Evolutionary conservation across 2,329 filamentous ascomycete species (phyloP).

Genomic region (Colletotrichum navitas): DNA sequence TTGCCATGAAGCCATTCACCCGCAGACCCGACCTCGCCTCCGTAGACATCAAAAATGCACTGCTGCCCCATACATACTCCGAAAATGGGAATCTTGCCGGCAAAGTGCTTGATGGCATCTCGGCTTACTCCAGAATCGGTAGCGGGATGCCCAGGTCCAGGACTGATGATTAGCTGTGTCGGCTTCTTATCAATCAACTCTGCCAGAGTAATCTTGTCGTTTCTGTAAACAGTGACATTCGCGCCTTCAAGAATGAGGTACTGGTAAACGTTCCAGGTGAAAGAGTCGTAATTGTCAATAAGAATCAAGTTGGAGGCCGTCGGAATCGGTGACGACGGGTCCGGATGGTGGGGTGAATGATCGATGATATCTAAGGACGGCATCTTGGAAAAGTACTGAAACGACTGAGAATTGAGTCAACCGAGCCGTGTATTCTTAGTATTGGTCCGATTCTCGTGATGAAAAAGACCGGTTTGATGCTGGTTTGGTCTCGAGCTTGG

Average conservation of each 20-base stretch:
- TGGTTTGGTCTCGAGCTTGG: slow-evolving; percentile 5
- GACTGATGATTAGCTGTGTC: slow-evolving; percentile 94
- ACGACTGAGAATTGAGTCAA: slow-evolving; percentile 4
- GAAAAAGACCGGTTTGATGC: not conserved
- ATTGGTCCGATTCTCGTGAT: not conserved
- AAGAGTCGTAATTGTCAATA: slow-evolving; percentile 99
- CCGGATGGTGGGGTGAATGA: slow-evolving; percentile 88
- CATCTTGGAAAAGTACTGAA: slow-evolving; percentile 55
- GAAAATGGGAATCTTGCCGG: slow-evolving; percentile 93
- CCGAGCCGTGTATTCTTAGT: not conserved
- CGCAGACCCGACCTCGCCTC: slow-evolving; percentile 90
- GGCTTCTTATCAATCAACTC: slow-evolving; percentile 87
- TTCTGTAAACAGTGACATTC: slow-evolving; percentile 88
- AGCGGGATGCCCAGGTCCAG: slow-evolving; percentile 91
- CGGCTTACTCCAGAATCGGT: slow-evolving; percentile 95
- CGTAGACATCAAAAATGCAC: slow-evolving; percentile 95
- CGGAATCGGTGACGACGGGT: slow-evolving; percentile 77
- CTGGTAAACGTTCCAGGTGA: slow-evolving; percentile 99
- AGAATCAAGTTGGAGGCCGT: slow-evolving; percentile 92
- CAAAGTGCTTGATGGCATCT: slow-evolving; percentile 90
- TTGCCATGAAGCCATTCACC: slow-evolving; percentile 98
- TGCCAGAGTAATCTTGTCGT: slow-evolving; percentile 89
- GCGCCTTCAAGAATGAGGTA: slow-evolving; percentile 97
- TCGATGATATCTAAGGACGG: slow-evolving; percentile 70
- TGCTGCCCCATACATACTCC: slow-evolving; percentile 99